Evolutionary conservation across 1,284 basidiomycete species (phyloP).

Genomic region (Ceratobasidium sp.): DNA sequence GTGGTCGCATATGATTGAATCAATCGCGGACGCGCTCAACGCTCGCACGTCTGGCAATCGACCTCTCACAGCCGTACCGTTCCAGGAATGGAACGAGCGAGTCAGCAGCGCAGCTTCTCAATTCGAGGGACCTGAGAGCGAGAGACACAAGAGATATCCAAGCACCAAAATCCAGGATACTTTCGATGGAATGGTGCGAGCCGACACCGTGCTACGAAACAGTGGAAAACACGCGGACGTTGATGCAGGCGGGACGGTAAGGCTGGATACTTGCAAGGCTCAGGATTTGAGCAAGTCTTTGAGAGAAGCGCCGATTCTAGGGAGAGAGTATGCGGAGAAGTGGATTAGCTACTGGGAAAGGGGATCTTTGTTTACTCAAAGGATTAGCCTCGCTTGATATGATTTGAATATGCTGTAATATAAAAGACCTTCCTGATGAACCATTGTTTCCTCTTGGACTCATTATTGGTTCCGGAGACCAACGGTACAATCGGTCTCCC

Average conservation of each 20-base stretch:
- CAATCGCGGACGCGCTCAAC: slow-evolving; percentile 51
- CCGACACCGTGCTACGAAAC: background rate
- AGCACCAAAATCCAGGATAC: slow-evolving; percentile 16
- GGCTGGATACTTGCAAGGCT: background rate
- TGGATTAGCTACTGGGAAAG: slow-evolving; percentile 21
- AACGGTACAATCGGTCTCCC: no score
- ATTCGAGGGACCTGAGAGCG: slow-evolving; percentile 8
- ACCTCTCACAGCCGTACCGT: slow-evolving; percentile 53
- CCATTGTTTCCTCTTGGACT: no score
- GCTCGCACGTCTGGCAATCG: background rate
- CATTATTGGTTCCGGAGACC: no score
- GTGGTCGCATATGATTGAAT: slow-evolving; percentile 51
- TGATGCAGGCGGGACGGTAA: background rate
- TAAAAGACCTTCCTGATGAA: no score
- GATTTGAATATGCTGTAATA: no score
- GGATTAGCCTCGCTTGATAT: no score
- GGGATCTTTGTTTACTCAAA: background rate
- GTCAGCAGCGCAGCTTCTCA: background rate
- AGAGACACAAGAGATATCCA: slow-evolving; percentile 15
- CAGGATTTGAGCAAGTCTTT: slow-evolving; percentile 1
- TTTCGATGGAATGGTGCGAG: background rate
- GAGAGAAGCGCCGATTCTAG: background rate
- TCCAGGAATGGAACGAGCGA: slow-evolving; percentile 52
- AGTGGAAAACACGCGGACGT: no score
- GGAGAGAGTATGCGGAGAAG: background rate